These are phyloP conservation scores for Diaporthe amygdali DNA, from an alignment of 2,329 filamentous ascomycete species.

Conservation along the genomic window DNA sequence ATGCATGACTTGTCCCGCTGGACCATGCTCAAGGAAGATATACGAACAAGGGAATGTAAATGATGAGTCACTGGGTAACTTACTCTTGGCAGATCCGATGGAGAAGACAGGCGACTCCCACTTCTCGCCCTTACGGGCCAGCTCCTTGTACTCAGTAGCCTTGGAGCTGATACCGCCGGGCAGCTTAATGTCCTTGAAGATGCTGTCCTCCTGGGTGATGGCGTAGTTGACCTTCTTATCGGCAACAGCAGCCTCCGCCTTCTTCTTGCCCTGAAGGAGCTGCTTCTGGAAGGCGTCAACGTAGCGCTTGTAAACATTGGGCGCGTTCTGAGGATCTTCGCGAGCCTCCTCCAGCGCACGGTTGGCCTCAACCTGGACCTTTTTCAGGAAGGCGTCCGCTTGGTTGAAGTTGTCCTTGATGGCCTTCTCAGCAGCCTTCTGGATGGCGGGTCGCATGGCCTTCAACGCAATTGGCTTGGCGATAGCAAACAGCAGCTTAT, in stretches of 20 bases:
- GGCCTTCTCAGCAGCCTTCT: constrained; percentile 88
- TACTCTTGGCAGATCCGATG: constrained; percentile 73
- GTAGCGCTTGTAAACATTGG: constrained; percentile 89
- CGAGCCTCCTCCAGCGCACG: constrained; percentile 70
- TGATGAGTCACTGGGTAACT: not conserved
- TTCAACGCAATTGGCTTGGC: constrained; percentile 89
- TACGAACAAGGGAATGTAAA: not conserved
- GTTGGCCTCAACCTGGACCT: constrained; percentile 84
- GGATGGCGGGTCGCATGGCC: constrained; percentile 80
- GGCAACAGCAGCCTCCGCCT: constrained; percentile 65
- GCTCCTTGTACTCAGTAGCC: constrained; percentile 90
- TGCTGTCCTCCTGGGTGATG: constrained; percentile 86
- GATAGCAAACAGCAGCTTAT: constrained; percentile 86
- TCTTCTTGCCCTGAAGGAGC: constrained; percentile 76
- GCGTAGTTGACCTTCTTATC: constrained; percentile 82
- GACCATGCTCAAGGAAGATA: too few species aligned
- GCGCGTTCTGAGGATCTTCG: constrained; percentile 72
- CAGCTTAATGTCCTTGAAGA: constrained; percentile 84
- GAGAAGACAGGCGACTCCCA: constrained; percentile 97
- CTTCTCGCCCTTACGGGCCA: constrained; percentile 84
- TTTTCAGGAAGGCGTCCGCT: constrained; percentile 74
- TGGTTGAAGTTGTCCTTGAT: constrained; percentile 83
- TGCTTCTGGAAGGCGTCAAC: constrained; percentile 75
- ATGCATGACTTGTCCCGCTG: too few species aligned
- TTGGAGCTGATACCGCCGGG: constrained; percentile 91